phyloP scores from a whole-genome alignment of 805 yeast genomes.

The Zygoascus flipseniorum region DNA sequence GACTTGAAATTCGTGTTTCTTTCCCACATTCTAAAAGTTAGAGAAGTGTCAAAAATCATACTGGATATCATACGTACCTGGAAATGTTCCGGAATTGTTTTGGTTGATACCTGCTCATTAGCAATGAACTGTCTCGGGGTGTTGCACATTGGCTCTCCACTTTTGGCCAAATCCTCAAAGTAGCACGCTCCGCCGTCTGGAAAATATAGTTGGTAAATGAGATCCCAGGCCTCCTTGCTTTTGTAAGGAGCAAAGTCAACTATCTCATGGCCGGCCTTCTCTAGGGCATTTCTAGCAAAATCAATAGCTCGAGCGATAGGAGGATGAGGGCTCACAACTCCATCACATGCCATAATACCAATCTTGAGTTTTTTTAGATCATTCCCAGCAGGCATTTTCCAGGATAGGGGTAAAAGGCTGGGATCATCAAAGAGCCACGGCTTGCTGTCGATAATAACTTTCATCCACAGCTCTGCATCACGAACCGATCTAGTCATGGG shows the following conservation, averaged over 20 bases:
- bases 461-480: slow-evolving; percentile 62
- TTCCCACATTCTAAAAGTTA: background rate
- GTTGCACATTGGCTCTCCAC: slow-evolving; percentile 10
- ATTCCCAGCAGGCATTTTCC: background rate
- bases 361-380: slow-evolving; percentile 3
- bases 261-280: slow-evolving; percentile 1
- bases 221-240: slow-evolving; percentile 18
- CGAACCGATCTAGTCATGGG: slow-evolving; percentile 56
- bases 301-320: slow-evolving; percentile 41
- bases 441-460: slow-evolving; percentile 17
- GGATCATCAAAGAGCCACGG: slow-evolving; percentile 12
- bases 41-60: too few species aligned
- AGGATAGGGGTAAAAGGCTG: slow-evolving; percentile 8
- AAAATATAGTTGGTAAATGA: slow-evolving; percentile 32
- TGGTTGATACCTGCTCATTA: slow-evolving; percentile 26
- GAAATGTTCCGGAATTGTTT: slow-evolving; percentile 5
- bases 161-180: slow-evolving; percentile 4
- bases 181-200: slow-evolving; percentile 50
- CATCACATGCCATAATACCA: slow-evolving; percentile 30
- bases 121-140: slow-evolving; percentile 36
- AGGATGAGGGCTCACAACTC: slow-evolving; percentile 41
- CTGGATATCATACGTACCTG: background rate
- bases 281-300: slow-evolving; percentile 20
- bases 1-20: slow-evolving; percentile 1
- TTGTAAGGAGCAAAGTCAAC: slow-evolving; percentile 3